phyloP scores from a whole-genome alignment of 23 red algal species.

The Cyanidiococcus yangmingshanensis region DNA sequence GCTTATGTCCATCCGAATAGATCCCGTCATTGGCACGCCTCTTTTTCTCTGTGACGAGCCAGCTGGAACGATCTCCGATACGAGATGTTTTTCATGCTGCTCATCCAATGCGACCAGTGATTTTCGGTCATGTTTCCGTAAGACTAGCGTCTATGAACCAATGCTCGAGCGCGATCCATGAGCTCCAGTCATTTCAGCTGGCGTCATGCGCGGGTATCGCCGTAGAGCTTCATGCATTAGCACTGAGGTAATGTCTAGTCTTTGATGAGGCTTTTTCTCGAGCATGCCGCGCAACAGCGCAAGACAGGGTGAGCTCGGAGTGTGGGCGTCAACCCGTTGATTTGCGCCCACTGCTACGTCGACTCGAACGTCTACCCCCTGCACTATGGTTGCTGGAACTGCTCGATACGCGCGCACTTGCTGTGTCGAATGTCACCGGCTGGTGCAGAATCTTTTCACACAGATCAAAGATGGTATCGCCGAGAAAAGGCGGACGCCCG shows the following conservation, averaged over 20 bases:
- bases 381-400: neutral
- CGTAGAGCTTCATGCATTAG: neutral
- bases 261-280: neutral
- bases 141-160: no score
- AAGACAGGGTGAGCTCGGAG: neutral
- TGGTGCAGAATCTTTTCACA: conserved; percentile 1
- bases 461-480: conserved; percentile 26
- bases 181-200: neutral
- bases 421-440: neutral
- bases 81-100: no score
- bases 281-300: neutral
- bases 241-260: neutral
- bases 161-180: no score
- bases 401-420: neutral
- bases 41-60: neutral
- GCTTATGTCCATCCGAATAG: no score
- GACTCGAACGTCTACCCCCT: neutral
- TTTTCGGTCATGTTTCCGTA: no score
- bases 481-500: conserved; percentile 74
- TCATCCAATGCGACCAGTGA: no score
- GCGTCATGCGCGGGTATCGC: neutral
- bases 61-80: neutral
- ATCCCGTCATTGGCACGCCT: no score
- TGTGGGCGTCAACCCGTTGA: neutral
- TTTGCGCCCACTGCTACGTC: neutral